Percentiles rank a stretch among this genome's conserved stretches.
These are phyloP conservation scores for Spergularia bocconei DNA, from an alignment of 148 eudicot genomes.

Conservation along the genomic window DNA sequence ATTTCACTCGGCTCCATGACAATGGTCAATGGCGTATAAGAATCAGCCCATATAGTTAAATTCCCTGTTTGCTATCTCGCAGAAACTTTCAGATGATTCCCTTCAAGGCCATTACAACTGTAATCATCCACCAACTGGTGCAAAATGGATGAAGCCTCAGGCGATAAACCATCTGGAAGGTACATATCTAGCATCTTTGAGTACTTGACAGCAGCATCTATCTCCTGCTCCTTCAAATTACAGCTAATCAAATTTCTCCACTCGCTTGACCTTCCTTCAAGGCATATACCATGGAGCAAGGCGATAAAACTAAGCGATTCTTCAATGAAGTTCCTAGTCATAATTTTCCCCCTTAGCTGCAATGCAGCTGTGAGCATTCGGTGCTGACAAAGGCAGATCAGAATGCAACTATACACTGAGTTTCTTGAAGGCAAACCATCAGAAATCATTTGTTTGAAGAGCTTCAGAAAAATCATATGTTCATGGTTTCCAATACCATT, in stretches of 20 bases:
- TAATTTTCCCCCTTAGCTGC: conserved; percentile 51
- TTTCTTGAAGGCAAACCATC: conserved; percentile 50
- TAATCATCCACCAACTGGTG: conserved; percentile 47
- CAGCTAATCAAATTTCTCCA: conserved; percentile 58
- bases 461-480: conserved; percentile 36
- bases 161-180: conserved; percentile 38
- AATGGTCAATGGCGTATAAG: not conserved
- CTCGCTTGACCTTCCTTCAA: conserved; percentile 64
- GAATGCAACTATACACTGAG: conserved; percentile 66
- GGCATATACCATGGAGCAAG: conserved; percentile 66
- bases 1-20: conserved; percentile 3
- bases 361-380: conserved; percentile 60
- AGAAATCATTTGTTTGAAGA: conserved; percentile 47
- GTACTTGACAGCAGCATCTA: conserved; percentile 50
- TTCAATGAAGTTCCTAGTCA: conserved; percentile 40
- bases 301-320: conserved; percentile 62
- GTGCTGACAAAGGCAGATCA: conserved; percentile 70
- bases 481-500: conserved; percentile 28
- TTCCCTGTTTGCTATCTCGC: conserved; percentile 19
- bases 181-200: conserved; percentile 49
- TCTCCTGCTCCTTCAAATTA: conserved; percentile 52
- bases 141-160: conserved; percentile 61
- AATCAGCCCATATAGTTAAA: not conserved
- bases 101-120: conserved; percentile 32
- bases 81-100: conserved; percentile 27